Percentiles rank a stretch among this genome's conserved stretches.
phyloP scores from a whole-genome alignment of 2,329 filamentous ascomycete genomes.

The Colletotrichum brevisporum region DNA sequence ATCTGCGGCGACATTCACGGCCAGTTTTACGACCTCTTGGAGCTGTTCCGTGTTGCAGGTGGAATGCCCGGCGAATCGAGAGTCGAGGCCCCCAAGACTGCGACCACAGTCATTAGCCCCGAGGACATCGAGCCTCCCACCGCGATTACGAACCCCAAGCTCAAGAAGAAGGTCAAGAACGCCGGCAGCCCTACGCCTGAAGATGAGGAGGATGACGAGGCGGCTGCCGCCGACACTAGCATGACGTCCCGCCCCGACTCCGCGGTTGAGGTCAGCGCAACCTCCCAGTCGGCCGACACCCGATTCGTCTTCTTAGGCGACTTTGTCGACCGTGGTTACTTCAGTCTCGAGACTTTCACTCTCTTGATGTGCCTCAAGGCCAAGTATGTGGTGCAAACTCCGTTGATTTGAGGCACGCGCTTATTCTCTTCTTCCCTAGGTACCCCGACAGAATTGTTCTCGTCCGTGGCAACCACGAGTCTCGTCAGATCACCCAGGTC shows the following conservation, averaged over 20 bases:
- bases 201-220: slow-evolving; percentile 64
- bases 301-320: slow-evolving; percentile 80
- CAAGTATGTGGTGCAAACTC: slow-evolving; percentile 60
- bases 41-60: slow-evolving; percentile 95
- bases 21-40: slow-evolving; percentile 97
- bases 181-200: slow-evolving; percentile 65
- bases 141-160: slow-evolving; percentile 88
- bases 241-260: slow-evolving; percentile 52
- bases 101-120: slow-evolving; percentile 84
- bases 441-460: slow-evolving; percentile 96
- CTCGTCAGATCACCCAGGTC: slow-evolving; percentile 96
- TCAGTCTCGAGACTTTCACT: slow-evolving; percentile 98
- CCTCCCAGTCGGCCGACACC: slow-evolving; percentile 65
- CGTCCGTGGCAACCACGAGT: slow-evolving; percentile 98
- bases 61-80: slow-evolving; percentile 92
- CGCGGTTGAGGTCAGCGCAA: slow-evolving; percentile 51
- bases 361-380: slow-evolving; percentile 94
- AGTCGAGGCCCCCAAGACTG: slow-evolving; percentile 76
- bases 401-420: background rate
- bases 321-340: slow-evolving; percentile 97
- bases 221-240: slow-evolving; percentile 58
- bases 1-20: slow-evolving; percentile 99
- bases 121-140: slow-evolving; percentile 93
- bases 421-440: slow-evolving; percentile 61
- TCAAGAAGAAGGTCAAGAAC: slow-evolving; percentile 86